Evolutionary conservation across 208 protist species (phyloP).

Genomic region (Tritrichomonas foetus): DNA sequence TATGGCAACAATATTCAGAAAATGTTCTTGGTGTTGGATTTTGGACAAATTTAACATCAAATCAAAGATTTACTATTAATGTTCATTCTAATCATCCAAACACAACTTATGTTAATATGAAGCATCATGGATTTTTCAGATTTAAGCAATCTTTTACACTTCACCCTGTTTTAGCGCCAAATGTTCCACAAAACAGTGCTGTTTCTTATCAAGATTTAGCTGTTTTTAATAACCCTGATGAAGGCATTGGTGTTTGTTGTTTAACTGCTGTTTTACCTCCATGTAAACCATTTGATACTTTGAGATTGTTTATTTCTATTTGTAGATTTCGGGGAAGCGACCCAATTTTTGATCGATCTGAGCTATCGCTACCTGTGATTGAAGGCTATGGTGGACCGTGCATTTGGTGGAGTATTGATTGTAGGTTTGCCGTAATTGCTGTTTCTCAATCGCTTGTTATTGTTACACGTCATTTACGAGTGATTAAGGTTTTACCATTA

Average conservation of each 20-base stretch:
- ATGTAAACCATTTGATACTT: not conserved
- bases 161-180: not conserved
- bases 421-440: not conserved
- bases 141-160: not conserved
- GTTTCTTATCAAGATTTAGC: constrained; percentile 33
- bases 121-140: not conserved
- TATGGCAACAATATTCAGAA: constrained; percentile 32
- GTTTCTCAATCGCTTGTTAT: constrained; percentile 36
- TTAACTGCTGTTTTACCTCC: constrained; percentile 16
- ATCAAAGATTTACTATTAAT: not conserved
- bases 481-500: not conserved
- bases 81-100: not conserved
- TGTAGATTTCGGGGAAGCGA: not conserved
- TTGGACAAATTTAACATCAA: not conserved
- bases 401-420: constrained; percentile 8
- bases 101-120: not conserved
- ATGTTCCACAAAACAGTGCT: not conserved
- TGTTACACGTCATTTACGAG: not conserved
- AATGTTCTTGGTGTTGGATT: not conserved
- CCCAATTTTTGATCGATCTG: not conserved
- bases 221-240: constrained; percentile 24
- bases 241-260: not conserved
- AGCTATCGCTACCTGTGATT: not conserved
- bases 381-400: not conserved
- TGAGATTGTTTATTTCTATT: not conserved